These are phyloP conservation scores for Senecio squalidus DNA, from an alignment of 140 eudicot species.

Conservation along the genomic window DNA sequence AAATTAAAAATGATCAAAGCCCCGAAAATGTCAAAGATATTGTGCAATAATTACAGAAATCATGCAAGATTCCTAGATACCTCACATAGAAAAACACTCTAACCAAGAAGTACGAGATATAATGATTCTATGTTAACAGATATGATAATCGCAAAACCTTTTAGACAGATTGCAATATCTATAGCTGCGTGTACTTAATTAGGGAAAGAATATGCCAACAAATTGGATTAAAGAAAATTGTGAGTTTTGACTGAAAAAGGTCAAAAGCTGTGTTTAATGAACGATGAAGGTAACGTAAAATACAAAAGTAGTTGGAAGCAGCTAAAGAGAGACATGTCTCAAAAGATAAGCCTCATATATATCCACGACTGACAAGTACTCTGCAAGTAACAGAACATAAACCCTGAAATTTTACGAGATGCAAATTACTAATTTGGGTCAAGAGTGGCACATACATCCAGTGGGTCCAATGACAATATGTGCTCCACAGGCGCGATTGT, in stretches of 20 bases:
- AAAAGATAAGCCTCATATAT: background rate
- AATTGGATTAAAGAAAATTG: background rate
- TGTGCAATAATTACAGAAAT: background rate
- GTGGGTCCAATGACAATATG: constrained; percentile 69
- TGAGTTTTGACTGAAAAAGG: background rate
- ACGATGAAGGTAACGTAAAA: background rate
- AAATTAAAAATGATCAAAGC: constrained; percentile 8
- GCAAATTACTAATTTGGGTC: constrained; percentile 13
- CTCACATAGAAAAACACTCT: background rate
- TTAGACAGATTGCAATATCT: background rate
- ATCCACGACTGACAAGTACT: background rate
- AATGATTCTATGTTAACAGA: no score
- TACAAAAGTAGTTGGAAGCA: background rate
- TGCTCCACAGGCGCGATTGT: constrained; percentile 63
- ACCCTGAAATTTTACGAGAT: background rate
- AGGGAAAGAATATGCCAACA: background rate
- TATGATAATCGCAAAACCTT: background rate
- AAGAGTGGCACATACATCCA: constrained; percentile 53
- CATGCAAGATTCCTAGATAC: background rate
- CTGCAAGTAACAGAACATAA: constrained; percentile 3
- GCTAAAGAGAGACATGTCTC: constrained; percentile 11
- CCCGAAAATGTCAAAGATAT: constrained; percentile 1
- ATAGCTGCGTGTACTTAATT: constrained; percentile 1
- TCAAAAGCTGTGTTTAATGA: background rate
- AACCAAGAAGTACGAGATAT: constrained; percentile 9